Conservation (phyloP, 2,329 filamentous ascomycete species). For the Ophiobolus disseminans region DNA sequence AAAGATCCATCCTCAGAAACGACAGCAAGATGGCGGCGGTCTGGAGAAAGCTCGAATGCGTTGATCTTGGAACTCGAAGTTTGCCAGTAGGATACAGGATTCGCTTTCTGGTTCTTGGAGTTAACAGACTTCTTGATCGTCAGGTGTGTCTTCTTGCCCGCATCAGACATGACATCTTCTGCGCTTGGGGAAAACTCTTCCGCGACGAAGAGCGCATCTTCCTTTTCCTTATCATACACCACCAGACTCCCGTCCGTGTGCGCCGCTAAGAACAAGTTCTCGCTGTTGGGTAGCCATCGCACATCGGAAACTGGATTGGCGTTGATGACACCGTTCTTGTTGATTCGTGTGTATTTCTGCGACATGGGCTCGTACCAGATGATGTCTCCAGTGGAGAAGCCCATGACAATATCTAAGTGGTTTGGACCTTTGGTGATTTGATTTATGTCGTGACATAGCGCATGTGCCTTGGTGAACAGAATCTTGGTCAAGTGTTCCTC, state of each 20-base stretch:
- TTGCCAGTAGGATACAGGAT: constrained; percentile 93
- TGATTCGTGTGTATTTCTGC: constrained; percentile 92
- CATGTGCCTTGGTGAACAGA: constrained; percentile 94
- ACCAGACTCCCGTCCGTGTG: constrained; percentile 91
- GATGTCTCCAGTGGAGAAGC: constrained; percentile 94
- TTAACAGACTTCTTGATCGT: constrained; percentile 89
- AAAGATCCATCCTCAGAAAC: constrained; percentile 91
- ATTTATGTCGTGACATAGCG: constrained; percentile 93
- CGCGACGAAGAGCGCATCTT: constrained; percentile 79
- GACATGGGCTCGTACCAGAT: constrained; percentile 99
- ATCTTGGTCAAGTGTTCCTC: constrained; percentile 95
- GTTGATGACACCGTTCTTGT: constrained; percentile 96
- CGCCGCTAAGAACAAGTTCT: constrained; percentile 88
- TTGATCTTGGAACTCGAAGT: constrained; percentile 90
- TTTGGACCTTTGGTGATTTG: constrained; percentile 75
- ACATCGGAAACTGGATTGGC: constrained; percentile 84
- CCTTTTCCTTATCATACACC: constrained; percentile 97
- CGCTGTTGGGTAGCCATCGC: constrained; percentile 91
- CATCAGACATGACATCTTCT: constrained; percentile 39
- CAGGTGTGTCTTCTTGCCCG: constrained; percentile 56
- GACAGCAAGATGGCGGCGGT: constrained; percentile 83
- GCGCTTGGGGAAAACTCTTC: constrained; percentile 60
- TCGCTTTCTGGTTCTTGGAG: constrained; percentile 90
- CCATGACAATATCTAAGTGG: constrained; percentile 92
- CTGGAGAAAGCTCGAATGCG: constrained; percentile 89